Conservation (phyloP, 768 basidiomycete species). For the Naematelia encephala region DNA sequence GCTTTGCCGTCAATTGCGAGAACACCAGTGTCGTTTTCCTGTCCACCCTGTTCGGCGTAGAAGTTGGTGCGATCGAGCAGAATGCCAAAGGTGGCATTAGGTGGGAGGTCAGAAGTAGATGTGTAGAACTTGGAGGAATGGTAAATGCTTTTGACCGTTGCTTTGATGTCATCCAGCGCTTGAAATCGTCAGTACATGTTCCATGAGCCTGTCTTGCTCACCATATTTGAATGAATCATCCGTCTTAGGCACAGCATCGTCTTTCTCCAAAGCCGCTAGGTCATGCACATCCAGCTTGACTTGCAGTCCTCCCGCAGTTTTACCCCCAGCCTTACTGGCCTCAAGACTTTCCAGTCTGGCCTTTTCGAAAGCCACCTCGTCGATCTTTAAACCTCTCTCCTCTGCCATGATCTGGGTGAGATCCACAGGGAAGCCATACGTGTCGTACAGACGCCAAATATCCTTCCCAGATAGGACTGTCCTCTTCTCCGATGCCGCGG, state of each 20-base stretch:
- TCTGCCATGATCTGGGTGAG: conserved; percentile 96
- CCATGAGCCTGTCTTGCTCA: conserved; percentile 54
- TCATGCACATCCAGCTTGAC: conserved; percentile 96
- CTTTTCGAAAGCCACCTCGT: conserved; percentile 81
- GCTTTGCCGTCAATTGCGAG: conserved; percentile 86
- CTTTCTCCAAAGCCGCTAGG: conserved; percentile 77
- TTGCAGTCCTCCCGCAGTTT: conserved; percentile 56
- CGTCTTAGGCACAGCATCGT: conserved; percentile 75
- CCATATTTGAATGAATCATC: conserved; percentile 90
- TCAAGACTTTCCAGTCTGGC: conserved; percentile 86
- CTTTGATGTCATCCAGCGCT: conserved; percentile 75
- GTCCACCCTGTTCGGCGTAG: conserved; percentile 96
- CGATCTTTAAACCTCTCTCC: conserved; percentile 77
- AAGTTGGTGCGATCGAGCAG: conserved; percentile 90
- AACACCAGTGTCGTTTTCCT: conserved; percentile 93
- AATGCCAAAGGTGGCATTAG: conserved; percentile 71
- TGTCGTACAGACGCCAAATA: conserved; percentile 96
- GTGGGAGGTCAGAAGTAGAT: conserved; percentile 66
- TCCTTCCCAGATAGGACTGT: conserved; percentile 80
- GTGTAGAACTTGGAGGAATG: conserved; percentile 69
- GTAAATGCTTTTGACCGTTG: conserved; percentile 79
- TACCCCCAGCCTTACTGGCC: conserved; percentile 77
- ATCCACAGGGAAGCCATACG: conserved; percentile 97
- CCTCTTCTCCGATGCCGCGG: conserved; percentile 62
- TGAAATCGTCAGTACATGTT: conserved; percentile 4